These are phyloP conservation scores for Saccharomycopsis phalli DNA, from an alignment of 1,139 yeast genomes.

Conservation along the genomic window DNA sequence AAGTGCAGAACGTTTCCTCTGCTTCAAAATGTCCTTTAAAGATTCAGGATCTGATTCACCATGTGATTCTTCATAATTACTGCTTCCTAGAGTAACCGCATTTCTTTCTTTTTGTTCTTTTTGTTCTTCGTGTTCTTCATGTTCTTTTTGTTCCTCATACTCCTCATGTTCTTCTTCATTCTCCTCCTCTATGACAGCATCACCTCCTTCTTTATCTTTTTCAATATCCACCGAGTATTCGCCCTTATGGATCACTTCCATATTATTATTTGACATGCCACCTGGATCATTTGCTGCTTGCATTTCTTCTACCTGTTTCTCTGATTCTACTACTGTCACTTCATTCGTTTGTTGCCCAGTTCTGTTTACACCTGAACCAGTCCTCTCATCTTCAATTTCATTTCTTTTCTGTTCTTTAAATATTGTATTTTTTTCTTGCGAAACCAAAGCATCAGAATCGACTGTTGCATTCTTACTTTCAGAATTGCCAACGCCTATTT, in stretches of 20 bases:
- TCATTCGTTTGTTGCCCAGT: conserved; percentile 2
- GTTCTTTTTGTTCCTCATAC: conserved; percentile 3
- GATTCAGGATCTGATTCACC: too few relatives aligned
- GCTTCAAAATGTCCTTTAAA: too few relatives aligned
- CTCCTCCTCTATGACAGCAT: conserved; percentile 7
- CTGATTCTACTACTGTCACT: conserved; percentile 20
- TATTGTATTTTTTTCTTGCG: neutral
- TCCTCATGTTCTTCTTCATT: conserved; percentile 17
- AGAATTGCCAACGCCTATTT: too few relatives aligned
- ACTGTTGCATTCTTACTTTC: neutral
- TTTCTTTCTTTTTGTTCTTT: neutral
- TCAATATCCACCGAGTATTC: too few relatives aligned
- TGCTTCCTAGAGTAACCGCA: neutral
- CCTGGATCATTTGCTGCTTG: too few relatives aligned
- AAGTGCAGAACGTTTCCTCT: too few relatives aligned
- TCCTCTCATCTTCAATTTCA: conserved; percentile 12
- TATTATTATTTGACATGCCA: too few relatives aligned
- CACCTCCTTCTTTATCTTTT: conserved; percentile 3
- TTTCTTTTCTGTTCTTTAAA: conserved; percentile 4
- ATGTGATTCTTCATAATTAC: too few relatives aligned
- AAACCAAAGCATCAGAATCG: too few relatives aligned
- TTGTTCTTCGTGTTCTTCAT: neutral
- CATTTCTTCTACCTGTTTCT: conserved; percentile 19
- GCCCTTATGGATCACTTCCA: too few relatives aligned
- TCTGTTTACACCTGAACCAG: neutral